Percentiles rank a stretch among this genome's conserved stretches.
Evolutionary conservation across 148 eudicot genomes (phyloP).

Genomic region (Nyssa sinensis): DNA sequence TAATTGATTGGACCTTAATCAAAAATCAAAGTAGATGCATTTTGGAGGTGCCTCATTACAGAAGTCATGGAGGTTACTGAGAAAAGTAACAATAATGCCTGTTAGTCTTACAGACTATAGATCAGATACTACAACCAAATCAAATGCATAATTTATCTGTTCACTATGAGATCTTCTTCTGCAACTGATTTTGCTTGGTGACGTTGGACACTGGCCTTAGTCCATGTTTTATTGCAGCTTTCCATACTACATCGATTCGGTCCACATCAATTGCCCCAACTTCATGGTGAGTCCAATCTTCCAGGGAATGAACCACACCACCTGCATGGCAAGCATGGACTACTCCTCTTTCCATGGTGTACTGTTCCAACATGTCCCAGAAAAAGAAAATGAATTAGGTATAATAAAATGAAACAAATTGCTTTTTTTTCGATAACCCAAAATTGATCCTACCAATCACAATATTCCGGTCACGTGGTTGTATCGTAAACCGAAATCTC

Average conservation of each 20-base stretch:
- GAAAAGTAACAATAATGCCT: too few relatives aligned
- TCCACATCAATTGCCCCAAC: constrained; percentile 40
- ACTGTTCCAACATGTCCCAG: constrained; percentile 16
- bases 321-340: too few relatives aligned
- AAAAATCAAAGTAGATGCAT: too few relatives aligned
- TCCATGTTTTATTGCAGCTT: constrained; percentile 38
- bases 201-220: constrained; percentile 22
- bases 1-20: too few relatives aligned
- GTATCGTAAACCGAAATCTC: too few relatives aligned
- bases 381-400: not conserved
- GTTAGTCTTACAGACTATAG: too few relatives aligned
- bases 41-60: too few relatives aligned
- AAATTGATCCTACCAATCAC: too few relatives aligned
- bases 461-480: too few relatives aligned
- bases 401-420: too few relatives aligned
- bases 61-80: too few relatives aligned
- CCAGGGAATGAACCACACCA: constrained; percentile 36
- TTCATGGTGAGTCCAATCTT: constrained; percentile 45
- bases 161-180: not conserved
- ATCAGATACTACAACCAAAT: too few relatives aligned
- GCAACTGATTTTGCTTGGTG: not conserved
- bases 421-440: not conserved
- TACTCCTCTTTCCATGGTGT: constrained; percentile 42
- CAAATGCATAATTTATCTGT: not conserved
- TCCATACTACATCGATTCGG: constrained; percentile 35